phyloP scores from a whole-genome alignment of 805 yeast genomes.

The Suhomyces pyralidae region DNA sequence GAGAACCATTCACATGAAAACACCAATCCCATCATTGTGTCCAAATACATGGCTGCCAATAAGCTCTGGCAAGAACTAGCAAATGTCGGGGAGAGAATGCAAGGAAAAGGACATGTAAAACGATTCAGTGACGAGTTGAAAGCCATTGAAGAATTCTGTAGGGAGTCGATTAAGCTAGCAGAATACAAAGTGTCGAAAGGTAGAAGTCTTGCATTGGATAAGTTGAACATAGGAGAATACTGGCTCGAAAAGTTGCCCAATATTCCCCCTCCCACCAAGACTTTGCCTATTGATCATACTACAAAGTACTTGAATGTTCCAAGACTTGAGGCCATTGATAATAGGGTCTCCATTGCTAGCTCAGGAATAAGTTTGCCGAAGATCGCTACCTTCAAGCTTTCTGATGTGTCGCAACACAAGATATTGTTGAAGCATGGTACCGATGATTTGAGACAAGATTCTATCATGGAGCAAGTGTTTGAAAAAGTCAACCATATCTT shows the following conservation, averaged over 20 bases:
- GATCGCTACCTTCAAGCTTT: slow-evolving; percentile 52
- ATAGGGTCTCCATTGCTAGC: slow-evolving; percentile 56
- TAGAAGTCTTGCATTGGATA: slow-evolving; percentile 27
- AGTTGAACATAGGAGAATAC: slow-evolving; percentile 37
- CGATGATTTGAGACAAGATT: slow-evolving; percentile 93
- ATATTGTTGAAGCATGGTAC: slow-evolving; percentile 78
- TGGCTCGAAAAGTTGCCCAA: slow-evolving; percentile 47
- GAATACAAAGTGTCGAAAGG: slow-evolving; percentile 40
- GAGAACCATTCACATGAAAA: slow-evolving; percentile 25
- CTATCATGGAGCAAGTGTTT: slow-evolving; percentile 97
- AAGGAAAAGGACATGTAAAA: background rate
- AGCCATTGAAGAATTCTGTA: slow-evolving; percentile 51
- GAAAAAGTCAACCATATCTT: slow-evolving; percentile 75
- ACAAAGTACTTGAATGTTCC: slow-evolving; percentile 49
- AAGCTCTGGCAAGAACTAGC: slow-evolving; percentile 44
- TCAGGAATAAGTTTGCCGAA: slow-evolving; percentile 90
- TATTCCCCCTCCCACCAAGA: slow-evolving; percentile 68
- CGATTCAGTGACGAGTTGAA: slow-evolving; percentile 16
- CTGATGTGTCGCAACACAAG: slow-evolving; percentile 57
- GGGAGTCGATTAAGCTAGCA: slow-evolving; percentile 51
- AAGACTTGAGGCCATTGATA: slow-evolving; percentile 43
- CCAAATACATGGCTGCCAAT: slow-evolving; percentile 48
- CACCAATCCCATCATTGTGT: slow-evolving; percentile 39
- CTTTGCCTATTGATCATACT: slow-evolving; percentile 40
- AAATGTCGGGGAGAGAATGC: background rate